Evolutionary conservation across 1,139 yeast genomes (phyloP).

Genomic region (Wickerhamomyces sp.): DNA sequence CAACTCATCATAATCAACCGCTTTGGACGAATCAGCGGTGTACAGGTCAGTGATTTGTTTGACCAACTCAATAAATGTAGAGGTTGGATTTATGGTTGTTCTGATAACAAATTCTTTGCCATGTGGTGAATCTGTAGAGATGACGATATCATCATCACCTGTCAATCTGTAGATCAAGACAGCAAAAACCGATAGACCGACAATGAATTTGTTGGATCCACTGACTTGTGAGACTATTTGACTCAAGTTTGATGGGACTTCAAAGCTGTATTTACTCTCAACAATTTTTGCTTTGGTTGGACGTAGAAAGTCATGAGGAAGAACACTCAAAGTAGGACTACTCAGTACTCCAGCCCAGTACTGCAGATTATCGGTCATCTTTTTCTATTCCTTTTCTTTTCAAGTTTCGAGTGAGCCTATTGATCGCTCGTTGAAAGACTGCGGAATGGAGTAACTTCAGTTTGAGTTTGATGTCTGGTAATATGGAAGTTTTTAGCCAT

Average conservation of each 20-base stretch:
- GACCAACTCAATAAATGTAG: conserved; percentile 50
- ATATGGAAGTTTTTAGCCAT: too few relatives aligned
- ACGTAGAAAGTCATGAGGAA: conserved; percentile 83
- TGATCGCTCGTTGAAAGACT: too few relatives aligned
- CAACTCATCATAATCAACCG: conserved; percentile 53
- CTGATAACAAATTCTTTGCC: conserved; percentile 54
- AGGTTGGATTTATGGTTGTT: conserved; percentile 47
- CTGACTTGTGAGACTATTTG: conserved; percentile 22
- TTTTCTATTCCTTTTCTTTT: neutral
- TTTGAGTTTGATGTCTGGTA: too few relatives aligned
- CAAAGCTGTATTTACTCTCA: conserved; percentile 48
- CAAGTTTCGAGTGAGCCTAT: too few relatives aligned
- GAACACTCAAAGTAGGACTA: conserved; percentile 77
- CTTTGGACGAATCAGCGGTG: conserved; percentile 34
- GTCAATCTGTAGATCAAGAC: conserved; percentile 74
- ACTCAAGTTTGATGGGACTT: conserved; percentile 27
- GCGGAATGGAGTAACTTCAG: too few relatives aligned
- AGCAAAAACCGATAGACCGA: conserved; percentile 66
- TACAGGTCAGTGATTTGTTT: conserved; percentile 41
- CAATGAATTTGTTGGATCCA: conserved; percentile 36
- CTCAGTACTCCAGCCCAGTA: conserved; percentile 70
- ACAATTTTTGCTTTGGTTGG: conserved; percentile 69
- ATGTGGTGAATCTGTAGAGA: conserved; percentile 57
- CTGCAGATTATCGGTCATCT: conserved; percentile 24
- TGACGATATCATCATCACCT: conserved; percentile 91